These are phyloP conservation scores for Talaromyces pinophilus DNA, from an alignment of 2,329 filamentous ascomycete species.

Conservation along the genomic window DNA sequence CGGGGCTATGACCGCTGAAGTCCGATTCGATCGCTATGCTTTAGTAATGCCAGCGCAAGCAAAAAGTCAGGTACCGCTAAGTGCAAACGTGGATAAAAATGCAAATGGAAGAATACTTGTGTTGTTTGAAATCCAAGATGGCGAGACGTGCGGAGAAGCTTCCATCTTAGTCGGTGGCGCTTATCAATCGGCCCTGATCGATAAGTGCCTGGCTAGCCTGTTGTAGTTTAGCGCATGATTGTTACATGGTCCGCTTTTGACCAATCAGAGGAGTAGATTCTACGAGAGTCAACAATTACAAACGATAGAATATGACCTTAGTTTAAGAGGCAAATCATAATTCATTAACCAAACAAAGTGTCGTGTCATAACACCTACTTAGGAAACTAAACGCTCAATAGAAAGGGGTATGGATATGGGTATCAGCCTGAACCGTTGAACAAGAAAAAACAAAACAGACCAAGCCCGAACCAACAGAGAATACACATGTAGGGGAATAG, in stretches of 20 bases:
- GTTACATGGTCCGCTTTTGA: not conserved
- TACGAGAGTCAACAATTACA: not conserved
- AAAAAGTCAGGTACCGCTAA: not conserved
- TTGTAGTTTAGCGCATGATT: not conserved
- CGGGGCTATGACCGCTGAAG: not conserved
- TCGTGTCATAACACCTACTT: not conserved
- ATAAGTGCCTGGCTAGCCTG: slow-evolving; percentile 10
- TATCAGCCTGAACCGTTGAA: slow-evolving; percentile 16
- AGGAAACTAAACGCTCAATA: slow-evolving; percentile 2
- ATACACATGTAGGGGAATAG: not conserved
- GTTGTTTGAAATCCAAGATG: slow-evolving; percentile 3
- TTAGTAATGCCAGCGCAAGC: not conserved
- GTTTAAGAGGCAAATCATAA: not conserved
- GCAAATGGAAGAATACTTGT: not conserved
- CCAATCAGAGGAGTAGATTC: not conserved
- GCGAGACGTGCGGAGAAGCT: slow-evolving; percentile 23
- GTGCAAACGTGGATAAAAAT: not conserved
- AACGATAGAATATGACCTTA: not conserved
- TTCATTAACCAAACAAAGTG: not conserved
- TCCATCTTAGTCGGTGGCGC: slow-evolving; percentile 16
- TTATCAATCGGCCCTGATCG: slow-evolving; percentile 20
- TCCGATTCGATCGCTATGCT: not conserved
- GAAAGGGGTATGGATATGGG: slow-evolving; percentile 1
- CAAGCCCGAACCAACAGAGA: slow-evolving; percentile 1
- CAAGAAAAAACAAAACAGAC: not conserved